These are phyloP conservation scores for Penicillium freii DNA, from an alignment of 2,329 filamentous ascomycete genomes.

Conservation along the genomic window DNA sequence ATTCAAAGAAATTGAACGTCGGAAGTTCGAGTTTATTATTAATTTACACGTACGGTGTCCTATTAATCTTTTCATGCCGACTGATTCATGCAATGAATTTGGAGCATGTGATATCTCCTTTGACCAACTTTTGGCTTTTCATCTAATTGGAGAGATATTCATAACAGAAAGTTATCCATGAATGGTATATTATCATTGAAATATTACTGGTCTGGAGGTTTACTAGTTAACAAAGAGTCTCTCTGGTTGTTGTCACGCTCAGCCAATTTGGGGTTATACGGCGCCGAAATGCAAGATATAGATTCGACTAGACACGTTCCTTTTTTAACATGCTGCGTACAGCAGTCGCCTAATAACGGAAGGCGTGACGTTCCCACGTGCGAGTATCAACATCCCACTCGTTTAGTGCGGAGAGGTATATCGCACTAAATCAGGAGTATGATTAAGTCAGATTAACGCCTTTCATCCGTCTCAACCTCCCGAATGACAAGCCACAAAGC, in stretches of 20 bases:
- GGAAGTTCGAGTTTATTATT: not conserved
- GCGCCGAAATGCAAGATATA: too few species aligned
- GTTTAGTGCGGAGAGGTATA: not conserved
- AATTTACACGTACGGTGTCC: not conserved
- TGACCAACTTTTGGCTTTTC: not conserved
- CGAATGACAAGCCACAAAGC: conserved; percentile 21
- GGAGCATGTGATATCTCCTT: not conserved
- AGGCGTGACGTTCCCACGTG: too few species aligned
- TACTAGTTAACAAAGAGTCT: not conserved
- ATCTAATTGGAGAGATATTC: not conserved
- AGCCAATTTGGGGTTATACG: too few species aligned
- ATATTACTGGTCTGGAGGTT: too few species aligned
- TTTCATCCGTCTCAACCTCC: conserved; percentile 2
- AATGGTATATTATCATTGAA: not conserved
- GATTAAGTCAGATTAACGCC: not conserved
- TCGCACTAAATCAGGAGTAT: not conserved
- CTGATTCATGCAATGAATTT: not conserved
- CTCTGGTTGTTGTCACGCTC: not conserved
- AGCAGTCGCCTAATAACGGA: too few species aligned
- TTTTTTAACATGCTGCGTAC: too few species aligned
- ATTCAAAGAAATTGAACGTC: not conserved
- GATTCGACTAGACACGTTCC: too few species aligned
- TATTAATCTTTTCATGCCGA: not conserved
- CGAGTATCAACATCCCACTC: too few species aligned
- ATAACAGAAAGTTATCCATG: too few species aligned